Conservation (phyloP, 768 basidiomycete genomes). For the Amanita rimosa region DNA sequence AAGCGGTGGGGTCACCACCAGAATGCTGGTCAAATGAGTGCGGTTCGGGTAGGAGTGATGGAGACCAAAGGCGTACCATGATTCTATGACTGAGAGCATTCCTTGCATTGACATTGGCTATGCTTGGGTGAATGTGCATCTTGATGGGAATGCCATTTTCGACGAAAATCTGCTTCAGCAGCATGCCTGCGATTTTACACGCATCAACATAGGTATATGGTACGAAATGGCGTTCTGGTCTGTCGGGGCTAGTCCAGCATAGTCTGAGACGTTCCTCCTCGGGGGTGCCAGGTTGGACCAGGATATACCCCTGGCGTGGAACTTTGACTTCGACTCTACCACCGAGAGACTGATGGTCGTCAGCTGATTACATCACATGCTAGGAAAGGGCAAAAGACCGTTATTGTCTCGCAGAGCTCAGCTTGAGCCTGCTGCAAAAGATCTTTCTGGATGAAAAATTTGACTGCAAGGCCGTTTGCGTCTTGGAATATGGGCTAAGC, state of each 20-base stretch:
- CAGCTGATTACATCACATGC: constrained; percentile 2
- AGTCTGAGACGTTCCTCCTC: constrained; percentile 69
- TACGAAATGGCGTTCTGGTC: constrained; percentile 70
- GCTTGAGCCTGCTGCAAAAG: constrained; percentile 55
- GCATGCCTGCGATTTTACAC: constrained; percentile 69
- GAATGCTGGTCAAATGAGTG: constrained; percentile 44
- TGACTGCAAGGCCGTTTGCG: constrained; percentile 51
- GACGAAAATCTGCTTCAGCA: constrained; percentile 67
- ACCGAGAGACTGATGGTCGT: constrained; percentile 44
- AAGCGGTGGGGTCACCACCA: constrained; percentile 66
- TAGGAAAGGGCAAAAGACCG: constrained; percentile 27
- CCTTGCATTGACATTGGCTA: constrained; percentile 67
- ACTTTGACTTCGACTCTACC: constrained; percentile 73
- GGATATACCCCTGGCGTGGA: constrained; percentile 63
- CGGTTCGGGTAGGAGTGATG: background rate
- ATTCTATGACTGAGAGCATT: constrained; percentile 58
- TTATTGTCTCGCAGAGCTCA: constrained; percentile 64
- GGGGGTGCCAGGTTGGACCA: constrained; percentile 53
- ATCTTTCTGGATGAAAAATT: constrained; percentile 81
- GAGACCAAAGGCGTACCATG: constrained; percentile 31
- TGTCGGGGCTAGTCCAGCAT: constrained; percentile 59
- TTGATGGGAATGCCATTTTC: constrained; percentile 53
- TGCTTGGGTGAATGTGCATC: constrained; percentile 76
- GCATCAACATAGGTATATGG: constrained; percentile 76
- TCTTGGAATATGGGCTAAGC: constrained; percentile 65